These are phyloP conservation scores for Paxillus involutus DNA, from an alignment of 768 basidiomycete genomes.

Conservation along the genomic window DNA sequence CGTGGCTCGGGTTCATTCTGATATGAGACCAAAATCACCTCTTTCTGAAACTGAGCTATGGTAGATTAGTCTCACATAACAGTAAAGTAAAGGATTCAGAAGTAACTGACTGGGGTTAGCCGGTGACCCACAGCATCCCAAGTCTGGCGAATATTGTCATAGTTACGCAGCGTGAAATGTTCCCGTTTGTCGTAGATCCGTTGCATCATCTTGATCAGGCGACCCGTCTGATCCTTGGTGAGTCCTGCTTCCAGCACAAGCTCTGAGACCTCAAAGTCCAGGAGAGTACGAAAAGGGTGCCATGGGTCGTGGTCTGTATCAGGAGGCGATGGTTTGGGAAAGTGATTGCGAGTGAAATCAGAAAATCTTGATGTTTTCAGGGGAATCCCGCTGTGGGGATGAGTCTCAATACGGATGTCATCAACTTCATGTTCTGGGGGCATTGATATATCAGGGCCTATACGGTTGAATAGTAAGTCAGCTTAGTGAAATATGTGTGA, in stretches of 20 bases:
- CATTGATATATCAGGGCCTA: no score
- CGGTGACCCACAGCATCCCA: slow-evolving; percentile 19
- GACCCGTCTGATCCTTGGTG: slow-evolving; percentile 14
- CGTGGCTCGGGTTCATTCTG: slow-evolving; percentile 6
- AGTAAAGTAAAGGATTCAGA: neutral
- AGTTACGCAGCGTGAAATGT: slow-evolving; percentile 16
- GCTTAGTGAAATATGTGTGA: no score
- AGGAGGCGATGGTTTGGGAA: neutral
- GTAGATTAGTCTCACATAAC: neutral
- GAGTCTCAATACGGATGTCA: slow-evolving; percentile 24
- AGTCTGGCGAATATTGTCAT: slow-evolving; percentile 14
- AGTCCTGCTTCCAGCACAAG: slow-evolving; percentile 22
- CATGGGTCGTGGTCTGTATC: slow-evolving; percentile 24
- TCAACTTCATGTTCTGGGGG: slow-evolving; percentile 3
- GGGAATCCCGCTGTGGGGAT: slow-evolving; percentile 12
- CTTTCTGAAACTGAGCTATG: slow-evolving; percentile 14
- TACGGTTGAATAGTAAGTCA: no score
- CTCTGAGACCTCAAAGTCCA: slow-evolving; percentile 33
- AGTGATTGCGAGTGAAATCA: slow-evolving; percentile 7
- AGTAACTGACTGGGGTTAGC: slow-evolving; percentile 7
- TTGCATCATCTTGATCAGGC: slow-evolving; percentile 19
- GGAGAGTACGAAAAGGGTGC: slow-evolving; percentile 25
- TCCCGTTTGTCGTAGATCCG: neutral
- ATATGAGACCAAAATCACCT: slow-evolving; percentile 18
- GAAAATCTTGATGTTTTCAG: slow-evolving; percentile 11